Evolutionary conservation across 257 asterid species (phyloP).

Genomic region (Ehretia macrophylla): DNA sequence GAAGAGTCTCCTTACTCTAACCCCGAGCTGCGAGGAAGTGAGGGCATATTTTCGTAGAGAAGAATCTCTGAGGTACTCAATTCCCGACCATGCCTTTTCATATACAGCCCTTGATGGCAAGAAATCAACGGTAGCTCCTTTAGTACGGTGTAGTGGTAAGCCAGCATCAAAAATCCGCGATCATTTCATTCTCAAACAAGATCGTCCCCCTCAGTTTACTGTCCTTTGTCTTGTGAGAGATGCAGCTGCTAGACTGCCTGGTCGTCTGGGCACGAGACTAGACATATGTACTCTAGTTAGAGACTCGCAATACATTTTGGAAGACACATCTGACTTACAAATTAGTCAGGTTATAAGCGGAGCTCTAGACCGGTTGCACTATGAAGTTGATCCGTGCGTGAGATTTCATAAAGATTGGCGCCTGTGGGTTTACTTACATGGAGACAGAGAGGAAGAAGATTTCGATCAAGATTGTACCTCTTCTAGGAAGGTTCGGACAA

Average conservation of each 20-base stretch:
- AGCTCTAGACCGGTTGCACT: conserved; percentile 28
- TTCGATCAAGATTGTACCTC: conserved; percentile 10
- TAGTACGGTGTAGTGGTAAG: conserved; percentile 14
- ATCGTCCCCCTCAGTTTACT: conserved; percentile 25
- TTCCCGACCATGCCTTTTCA: conserved; percentile 13
- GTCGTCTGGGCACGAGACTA: conserved; percentile 19
- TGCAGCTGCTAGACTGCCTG: conserved; percentile 33
- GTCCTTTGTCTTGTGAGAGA: conserved; percentile 30
- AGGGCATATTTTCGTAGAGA: conserved; percentile 24
- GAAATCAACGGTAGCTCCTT: conserved; percentile 24
- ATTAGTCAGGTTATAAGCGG: conserved; percentile 18
- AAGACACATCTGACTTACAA: conserved; percentile 2
- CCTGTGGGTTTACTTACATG: conserved; percentile 24
- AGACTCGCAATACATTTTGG: conserved; percentile 27
- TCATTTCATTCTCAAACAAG: conserved; percentile 18
- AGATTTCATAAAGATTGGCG: conserved; percentile 1
- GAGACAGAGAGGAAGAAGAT: conserved; percentile 22
- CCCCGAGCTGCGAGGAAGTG: conserved; percentile 15
- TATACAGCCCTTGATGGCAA: conserved; percentile 23
- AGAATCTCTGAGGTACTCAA: conserved; percentile 25
- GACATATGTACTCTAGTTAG: conserved; percentile 24
- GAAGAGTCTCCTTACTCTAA: conserved; percentile 6
- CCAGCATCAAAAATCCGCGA: conserved; percentile 11
- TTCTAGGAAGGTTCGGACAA: background rate
- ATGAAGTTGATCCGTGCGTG: conserved; percentile 28